A percentile compares a stretch with the other conserved stretches of the same genome.
These are phyloP conservation scores for Leccinum obscurum DNA, from an alignment of 768 basidiomycete species.

Conservation along the genomic window DNA sequence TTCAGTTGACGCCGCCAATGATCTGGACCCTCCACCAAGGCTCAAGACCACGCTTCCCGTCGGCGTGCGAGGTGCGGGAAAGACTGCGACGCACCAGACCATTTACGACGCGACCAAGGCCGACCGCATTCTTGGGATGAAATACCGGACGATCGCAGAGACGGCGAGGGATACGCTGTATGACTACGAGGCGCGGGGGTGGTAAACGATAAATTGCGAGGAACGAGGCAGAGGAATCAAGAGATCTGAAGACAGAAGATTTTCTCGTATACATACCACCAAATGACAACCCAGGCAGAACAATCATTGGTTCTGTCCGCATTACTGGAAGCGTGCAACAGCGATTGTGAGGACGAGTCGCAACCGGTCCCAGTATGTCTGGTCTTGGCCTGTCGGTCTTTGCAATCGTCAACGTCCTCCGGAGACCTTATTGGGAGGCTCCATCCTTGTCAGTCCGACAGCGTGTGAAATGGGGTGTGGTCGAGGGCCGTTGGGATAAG, in stretches of 20 bases:
- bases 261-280: background rate
- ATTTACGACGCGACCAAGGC: no score
- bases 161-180: background rate
- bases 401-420: no score
- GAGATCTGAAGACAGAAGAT: background rate
- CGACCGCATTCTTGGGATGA: no score
- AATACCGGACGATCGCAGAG: no score
- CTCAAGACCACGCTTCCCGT: background rate
- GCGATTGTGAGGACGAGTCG: no score
- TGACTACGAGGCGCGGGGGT: background rate
- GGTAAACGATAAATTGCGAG: background rate
- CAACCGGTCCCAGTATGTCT: no score
- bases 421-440: no score
- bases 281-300: background rate
- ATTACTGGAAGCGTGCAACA: no score
- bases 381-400: no score
- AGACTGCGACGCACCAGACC: background rate
- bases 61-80: background rate
- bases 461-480: constrained; percentile 11
- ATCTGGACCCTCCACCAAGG: background rate
- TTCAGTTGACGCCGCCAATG: background rate
- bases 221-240: background rate
- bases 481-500: constrained; percentile 19
- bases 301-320: no score
- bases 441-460: no score